Conservation (phyloP, 1,139 yeast species). For the Lipomyces yarrowii region DNA sequence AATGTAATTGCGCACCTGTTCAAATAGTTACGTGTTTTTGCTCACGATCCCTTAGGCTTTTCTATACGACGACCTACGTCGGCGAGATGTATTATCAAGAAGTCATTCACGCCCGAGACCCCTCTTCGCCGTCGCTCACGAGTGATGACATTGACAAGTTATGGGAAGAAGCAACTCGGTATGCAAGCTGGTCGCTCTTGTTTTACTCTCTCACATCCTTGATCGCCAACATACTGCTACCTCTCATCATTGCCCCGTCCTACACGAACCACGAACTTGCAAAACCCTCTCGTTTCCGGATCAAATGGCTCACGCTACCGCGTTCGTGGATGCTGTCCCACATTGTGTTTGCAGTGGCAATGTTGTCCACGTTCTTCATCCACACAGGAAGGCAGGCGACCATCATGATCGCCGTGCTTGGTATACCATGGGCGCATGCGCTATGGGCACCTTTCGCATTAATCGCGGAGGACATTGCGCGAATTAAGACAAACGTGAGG, state of each 20-base stretch:
- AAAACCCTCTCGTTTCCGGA: slow-evolving; percentile 16
- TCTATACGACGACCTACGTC: slow-evolving; percentile 54
- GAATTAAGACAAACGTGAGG: slow-evolving; percentile 42
- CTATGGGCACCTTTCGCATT: slow-evolving; percentile 57
- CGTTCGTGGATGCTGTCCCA: slow-evolving; percentile 50
- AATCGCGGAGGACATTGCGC: slow-evolving; percentile 52
- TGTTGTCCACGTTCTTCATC: slow-evolving; percentile 48
- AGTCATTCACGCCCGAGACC: slow-evolving; percentile 42
- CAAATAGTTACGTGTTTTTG: neutral
- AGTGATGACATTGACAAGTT: slow-evolving; percentile 43
- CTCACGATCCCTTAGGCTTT: slow-evolving; percentile 42
- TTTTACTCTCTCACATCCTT: slow-evolving; percentile 50
- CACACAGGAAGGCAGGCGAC: slow-evolving; percentile 45
- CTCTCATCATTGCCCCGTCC: slow-evolving; percentile 40
- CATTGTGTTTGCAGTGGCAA: slow-evolving; percentile 46
- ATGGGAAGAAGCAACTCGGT: slow-evolving; percentile 48
- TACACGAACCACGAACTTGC: slow-evolving; percentile 18
- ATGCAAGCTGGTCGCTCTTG: slow-evolving; percentile 50
- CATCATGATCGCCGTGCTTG: slow-evolving; percentile 48
- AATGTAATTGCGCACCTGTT: slow-evolving; percentile 11
- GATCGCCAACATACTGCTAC: slow-evolving; percentile 46
- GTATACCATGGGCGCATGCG: slow-evolving; percentile 56
- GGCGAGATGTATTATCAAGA: slow-evolving; percentile 51
- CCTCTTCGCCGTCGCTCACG: slow-evolving; percentile 52
- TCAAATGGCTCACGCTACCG: slow-evolving; percentile 40